Evolutionary conservation across 192 early-diverging fungal genomes (phyloP).

Genomic region (Backusella morwellensis): DNA sequence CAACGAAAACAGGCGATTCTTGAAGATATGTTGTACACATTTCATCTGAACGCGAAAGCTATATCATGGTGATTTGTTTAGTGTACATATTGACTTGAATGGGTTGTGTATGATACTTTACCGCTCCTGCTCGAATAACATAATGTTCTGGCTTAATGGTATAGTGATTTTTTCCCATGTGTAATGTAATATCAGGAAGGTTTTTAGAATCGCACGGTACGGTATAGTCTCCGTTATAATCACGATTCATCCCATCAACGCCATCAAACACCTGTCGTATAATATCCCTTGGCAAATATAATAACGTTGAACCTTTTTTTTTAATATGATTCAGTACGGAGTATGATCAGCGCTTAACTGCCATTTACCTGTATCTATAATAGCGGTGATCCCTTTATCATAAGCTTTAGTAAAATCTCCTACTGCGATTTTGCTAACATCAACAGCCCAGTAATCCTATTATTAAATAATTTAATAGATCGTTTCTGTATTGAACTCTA

Average conservation of each 20-base stretch:
- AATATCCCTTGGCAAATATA: conserved; percentile 18
- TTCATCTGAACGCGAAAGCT: conserved; percentile 4
- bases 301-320: conserved; percentile 19
- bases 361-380: conserved; percentile 23
- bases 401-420: neutral
- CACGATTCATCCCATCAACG: neutral
- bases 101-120: neutral
- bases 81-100: neutral
- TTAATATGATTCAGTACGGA: neutral
- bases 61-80: neutral
- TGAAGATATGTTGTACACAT: conserved; percentile 29
- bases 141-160: conserved; percentile 23
- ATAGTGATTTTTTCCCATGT: conserved; percentile 6
- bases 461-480: neutral
- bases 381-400: neutral
- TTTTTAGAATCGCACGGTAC: conserved; percentile 15
- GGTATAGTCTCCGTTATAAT: conserved; percentile 15
- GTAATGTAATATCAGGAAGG: conserved; percentile 16
- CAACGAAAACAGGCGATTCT: conserved; percentile 14
- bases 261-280: conserved; percentile 7
- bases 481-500: neutral
- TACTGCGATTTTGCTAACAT: conserved; percentile 17
- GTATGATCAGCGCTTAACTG: neutral
- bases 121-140: conserved; percentile 13
- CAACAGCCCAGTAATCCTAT: conserved; percentile 37